Evolutionary conservation across 2,329 filamentous ascomycete genomes (phyloP).

Genomic region (Fusarium acutatum): DNA sequence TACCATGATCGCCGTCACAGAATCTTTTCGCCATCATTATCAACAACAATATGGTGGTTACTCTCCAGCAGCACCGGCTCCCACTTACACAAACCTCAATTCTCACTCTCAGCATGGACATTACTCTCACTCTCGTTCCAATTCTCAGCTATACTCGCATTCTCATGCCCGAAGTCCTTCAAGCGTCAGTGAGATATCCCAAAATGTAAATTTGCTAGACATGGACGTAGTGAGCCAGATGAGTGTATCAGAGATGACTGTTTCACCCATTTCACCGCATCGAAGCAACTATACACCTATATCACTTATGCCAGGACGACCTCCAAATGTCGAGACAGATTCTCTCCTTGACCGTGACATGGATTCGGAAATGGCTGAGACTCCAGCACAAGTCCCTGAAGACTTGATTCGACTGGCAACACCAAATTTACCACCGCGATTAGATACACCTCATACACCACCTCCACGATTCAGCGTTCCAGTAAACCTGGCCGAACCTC

Average conservation of each 20-base stretch:
- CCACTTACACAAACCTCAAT: constrained; percentile 30
- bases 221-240: constrained; percentile 27
- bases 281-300: constrained; percentile 8
- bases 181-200: constrained; percentile 32
- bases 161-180: constrained; percentile 33
- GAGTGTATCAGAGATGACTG: constrained; percentile 30
- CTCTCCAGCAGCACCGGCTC: constrained; percentile 28
- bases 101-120: background rate
- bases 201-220: constrained; percentile 27
- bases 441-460: constrained; percentile 38
- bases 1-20: constrained; percentile 40
- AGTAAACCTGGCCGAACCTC: constrained; percentile 8
- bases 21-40: constrained; percentile 40
- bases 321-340: constrained; percentile 20
- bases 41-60: constrained; percentile 24
- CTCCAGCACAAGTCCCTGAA: constrained; percentile 7
- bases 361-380: constrained; percentile 21
- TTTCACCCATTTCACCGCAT: constrained; percentile 27
- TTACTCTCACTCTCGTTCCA: background rate
- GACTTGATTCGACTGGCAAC: constrained; percentile 40
- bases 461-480: constrained; percentile 16
- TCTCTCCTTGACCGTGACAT: constrained; percentile 28
- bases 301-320: constrained; percentile 5
- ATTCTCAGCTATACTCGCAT: background rate
- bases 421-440: constrained; percentile 36